Base-by-base conservation (phyloP, 805 yeast species). In the Yamadazyma nakazawae region DNA sequence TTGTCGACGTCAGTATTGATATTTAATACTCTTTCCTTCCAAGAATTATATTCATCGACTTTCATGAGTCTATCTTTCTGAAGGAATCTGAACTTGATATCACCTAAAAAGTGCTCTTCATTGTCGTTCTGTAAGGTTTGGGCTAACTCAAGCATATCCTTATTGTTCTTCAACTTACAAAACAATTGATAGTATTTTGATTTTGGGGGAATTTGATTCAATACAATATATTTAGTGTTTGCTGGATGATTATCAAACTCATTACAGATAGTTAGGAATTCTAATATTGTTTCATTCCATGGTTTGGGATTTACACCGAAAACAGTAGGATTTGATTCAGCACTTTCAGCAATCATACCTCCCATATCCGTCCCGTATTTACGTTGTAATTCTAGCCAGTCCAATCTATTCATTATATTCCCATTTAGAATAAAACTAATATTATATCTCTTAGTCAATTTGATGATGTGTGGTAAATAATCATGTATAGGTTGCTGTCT, bases 281-380 rank as follows among this genome's bases (percentile, higher is more conserved):
- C 85, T 39, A 70, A 72, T 10, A 80, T 74, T 10, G 79, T 66
- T 21, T 69, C 60, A 21, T 66, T 71, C 87, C 92, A 87, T 0
- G 78, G 68, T 40, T 74, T 60, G 4, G 78, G 75, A 0, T 57
- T 52, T 7, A 61, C 58, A 26, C 63, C 62, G 62, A 94, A 94
- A 34, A 88, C 83, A 0, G 96, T 75, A 7, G 96, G 94, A 60
- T 94, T 91, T 6, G 76, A 60, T 65, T 94, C 98, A 0, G 97
- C 98, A 26, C 82, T 81, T 28, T 88, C 85, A 1, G 97, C 99
- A 57, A 91, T 82, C 99, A 94, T 92, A 6, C 88, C 91, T 3
- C 98, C 96, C n/a, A 85, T 53, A 9, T 58, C 67, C 43, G 79
- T 78, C 8, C 52, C 54, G 35, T 48, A 53, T 1, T 75, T 74